These are phyloP conservation scores for Musa schizocarpa DNA, from an alignment of 176 grass and related monocot species.

Conservation along the genomic window DNA sequence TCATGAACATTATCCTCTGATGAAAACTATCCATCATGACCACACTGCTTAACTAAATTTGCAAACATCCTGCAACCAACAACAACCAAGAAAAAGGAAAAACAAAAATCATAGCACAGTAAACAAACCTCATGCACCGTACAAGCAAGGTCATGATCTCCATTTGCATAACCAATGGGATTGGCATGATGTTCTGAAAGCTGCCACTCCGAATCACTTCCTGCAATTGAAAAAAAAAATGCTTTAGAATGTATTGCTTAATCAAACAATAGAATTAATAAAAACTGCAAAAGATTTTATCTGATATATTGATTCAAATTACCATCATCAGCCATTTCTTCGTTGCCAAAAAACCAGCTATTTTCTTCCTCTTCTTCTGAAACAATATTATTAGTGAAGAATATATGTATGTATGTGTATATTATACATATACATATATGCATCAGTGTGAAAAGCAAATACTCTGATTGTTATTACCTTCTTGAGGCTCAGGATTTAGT, in stretches of 20 bases:
- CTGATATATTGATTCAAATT: neutral
- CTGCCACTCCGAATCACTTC: constrained; percentile 24
- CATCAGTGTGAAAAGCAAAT: neutral
- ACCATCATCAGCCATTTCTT: constrained; percentile 49
- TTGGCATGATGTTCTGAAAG: constrained; percentile 21
- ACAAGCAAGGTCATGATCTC: constrained; percentile 37
- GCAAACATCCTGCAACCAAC: too few relatives aligned
- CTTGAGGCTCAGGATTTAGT: constrained; percentile 81
- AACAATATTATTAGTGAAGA: constrained; percentile 23
- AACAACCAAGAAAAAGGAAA: neutral
- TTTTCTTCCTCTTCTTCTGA: constrained; percentile 49
- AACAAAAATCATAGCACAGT: constrained; percentile 6
- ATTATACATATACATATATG: neutral
- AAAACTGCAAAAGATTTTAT: neutral
- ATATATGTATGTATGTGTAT: neutral
- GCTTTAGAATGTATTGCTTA: neutral
- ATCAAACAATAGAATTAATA: constrained; percentile 3
- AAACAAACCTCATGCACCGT: constrained; percentile 53
- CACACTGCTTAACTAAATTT: neutral
- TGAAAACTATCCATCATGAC: neutral
- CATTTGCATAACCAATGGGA: constrained; percentile 65
- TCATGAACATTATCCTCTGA: neutral
- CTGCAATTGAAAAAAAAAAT: constrained; percentile 25
- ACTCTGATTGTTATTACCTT: constrained; percentile 37
- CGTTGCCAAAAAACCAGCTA: constrained; percentile 55